A percentile compares a stretch with the other conserved stretches of the same genome.
These are phyloP conservation scores for Angomonas ambiguus DNA, from an alignment of 208 protist genomes.

Conservation along the genomic window DNA sequence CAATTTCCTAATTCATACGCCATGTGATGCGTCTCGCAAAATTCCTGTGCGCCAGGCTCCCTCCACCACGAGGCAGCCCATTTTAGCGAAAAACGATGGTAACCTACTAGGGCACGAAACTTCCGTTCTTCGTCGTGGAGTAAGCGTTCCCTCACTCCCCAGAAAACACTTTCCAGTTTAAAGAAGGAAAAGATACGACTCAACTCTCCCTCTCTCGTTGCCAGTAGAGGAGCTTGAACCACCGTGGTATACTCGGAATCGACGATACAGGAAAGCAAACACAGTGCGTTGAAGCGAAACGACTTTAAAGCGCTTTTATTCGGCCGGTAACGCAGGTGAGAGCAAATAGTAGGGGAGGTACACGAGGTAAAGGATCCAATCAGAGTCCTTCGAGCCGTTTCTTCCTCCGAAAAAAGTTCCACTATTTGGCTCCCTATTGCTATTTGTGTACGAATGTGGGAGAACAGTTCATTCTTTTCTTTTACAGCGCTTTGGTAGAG, in stretches of 20 bases:
- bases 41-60: background rate
- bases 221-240: slow-evolving; percentile 29
- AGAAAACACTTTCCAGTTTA: slow-evolving; percentile 19
- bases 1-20: background rate
- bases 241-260: slow-evolving; percentile 10
- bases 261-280: slow-evolving; percentile 27
- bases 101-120: slow-evolving; percentile 30
- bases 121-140: slow-evolving; percentile 33
- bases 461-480: background rate
- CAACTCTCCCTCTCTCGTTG: slow-evolving; percentile 18
- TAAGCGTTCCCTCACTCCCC: slow-evolving; percentile 28
- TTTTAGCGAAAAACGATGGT: slow-evolving; percentile 36
- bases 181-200: slow-evolving; percentile 15
- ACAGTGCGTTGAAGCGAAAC: slow-evolving; percentile 17
- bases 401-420: slow-evolving; percentile 16
- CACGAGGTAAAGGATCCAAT: slow-evolving; percentile 53
- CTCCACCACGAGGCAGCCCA: slow-evolving; percentile 6
- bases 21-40: background rate
- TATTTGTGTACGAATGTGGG: background rate
- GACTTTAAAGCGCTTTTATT: slow-evolving; percentile 28
- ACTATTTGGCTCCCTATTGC: background rate
- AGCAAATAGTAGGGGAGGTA: slow-evolving; percentile 34
- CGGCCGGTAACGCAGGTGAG: slow-evolving; percentile 37
- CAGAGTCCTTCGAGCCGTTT: slow-evolving; percentile 19
- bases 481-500: background rate